phyloP scores from a whole-genome alignment of 352 stramenopile species.

The Phytophthora rubi region DNA sequence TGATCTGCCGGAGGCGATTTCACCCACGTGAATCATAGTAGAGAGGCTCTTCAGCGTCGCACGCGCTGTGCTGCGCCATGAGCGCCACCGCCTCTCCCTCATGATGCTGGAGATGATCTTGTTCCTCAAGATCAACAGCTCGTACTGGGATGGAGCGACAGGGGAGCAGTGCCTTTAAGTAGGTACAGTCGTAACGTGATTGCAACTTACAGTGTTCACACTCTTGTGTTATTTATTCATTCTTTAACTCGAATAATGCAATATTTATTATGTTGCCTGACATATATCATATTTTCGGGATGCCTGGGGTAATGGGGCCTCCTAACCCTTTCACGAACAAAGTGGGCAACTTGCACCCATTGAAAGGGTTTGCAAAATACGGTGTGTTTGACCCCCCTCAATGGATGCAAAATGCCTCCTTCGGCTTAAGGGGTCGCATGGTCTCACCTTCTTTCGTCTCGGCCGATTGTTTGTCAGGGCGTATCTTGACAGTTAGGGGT shows the following conservation, averaged over 20 bases:
- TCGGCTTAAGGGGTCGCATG: too few species aligned
- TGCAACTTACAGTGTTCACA: neutral
- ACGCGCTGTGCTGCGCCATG: neutral
- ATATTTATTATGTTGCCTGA: neutral
- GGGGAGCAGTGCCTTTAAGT: neutral
- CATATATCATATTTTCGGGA: neutral
- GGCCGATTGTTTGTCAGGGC: too few species aligned
- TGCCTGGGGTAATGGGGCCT: neutral
- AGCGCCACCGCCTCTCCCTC: slow-evolving; percentile 4
- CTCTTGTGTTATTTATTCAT: neutral
- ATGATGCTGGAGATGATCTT: slow-evolving; percentile 14
- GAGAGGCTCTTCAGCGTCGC: slow-evolving; percentile 16
- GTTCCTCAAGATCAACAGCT: slow-evolving; percentile 6
- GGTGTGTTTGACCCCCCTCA: too few species aligned
- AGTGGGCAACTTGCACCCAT: too few species aligned
- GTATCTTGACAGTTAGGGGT: too few species aligned
- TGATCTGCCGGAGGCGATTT: neutral
- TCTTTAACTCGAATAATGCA: neutral
- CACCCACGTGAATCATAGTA: slow-evolving; percentile 5
- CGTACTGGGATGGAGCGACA: slow-evolving; percentile 2
- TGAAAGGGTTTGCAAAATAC: too few species aligned
- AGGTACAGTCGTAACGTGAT: neutral
- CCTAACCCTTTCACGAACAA: too few species aligned
- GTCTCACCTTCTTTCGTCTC: too few species aligned
- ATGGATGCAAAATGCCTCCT: too few species aligned